Percentiles rank a stretch among this genome's conserved stretches.
phyloP scores from a whole-genome alignment of 1,284 basidiomycete genomes.

The Mycosarcoma mackinlayi region DNA sequence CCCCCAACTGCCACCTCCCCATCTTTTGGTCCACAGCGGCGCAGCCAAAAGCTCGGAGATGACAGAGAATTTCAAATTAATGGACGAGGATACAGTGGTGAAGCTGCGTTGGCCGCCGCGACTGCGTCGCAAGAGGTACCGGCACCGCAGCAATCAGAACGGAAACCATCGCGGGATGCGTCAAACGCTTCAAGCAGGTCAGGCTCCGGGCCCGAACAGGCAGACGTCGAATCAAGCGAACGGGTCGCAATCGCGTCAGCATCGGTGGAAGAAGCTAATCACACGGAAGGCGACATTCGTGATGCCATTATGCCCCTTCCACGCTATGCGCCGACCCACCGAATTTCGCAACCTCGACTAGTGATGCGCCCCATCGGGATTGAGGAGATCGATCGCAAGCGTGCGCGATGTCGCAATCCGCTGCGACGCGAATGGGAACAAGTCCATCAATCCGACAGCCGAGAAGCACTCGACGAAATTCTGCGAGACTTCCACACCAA shows the following conservation, averaged over 20 bases:
- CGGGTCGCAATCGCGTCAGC: background rate
- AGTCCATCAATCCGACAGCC: constrained; percentile 29
- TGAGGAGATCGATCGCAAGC: constrained; percentile 52
- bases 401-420: constrained; percentile 48
- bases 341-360: constrained; percentile 41
- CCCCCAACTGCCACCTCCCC: constrained; percentile 14
- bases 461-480: constrained; percentile 44
- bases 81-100: constrained; percentile 1
- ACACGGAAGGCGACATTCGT: background rate
- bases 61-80: constrained; percentile 4
- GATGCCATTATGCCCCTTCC: constrained; percentile 19
- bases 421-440: constrained; percentile 54
- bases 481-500: constrained; percentile 35
- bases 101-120: too few species aligned
- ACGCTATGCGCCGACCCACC: constrained; percentile 46
- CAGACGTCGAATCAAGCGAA: too few species aligned
- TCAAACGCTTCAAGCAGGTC: too few species aligned
- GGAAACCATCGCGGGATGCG: too few species aligned
- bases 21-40: constrained; percentile 27
- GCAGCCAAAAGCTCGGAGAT: constrained; percentile 8
- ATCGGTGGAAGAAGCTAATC: background rate
- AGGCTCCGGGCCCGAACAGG: too few species aligned
- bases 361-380: constrained; percentile 48
- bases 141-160: background rate
- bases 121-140: background rate